These are phyloP conservation scores for Colletotrichum magnum DNA, from an alignment of 2,329 filamentous ascomycete genomes.

Conservation along the genomic window DNA sequence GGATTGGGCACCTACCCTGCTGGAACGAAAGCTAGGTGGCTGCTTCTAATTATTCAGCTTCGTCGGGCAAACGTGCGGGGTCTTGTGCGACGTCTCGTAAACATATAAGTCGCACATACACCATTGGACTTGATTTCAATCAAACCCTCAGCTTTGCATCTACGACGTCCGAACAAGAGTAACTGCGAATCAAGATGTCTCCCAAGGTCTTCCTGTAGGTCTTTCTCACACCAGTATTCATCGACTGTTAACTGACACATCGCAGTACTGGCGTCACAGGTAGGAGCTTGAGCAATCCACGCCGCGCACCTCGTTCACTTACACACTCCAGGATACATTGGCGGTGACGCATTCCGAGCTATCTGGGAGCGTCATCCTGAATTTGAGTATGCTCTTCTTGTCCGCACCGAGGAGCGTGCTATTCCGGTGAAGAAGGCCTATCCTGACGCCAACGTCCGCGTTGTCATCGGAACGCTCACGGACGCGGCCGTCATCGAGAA, in stretches of 20 bases:
- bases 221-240: background rate
- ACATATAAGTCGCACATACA: background rate
- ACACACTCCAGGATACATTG: conserved; percentile 61
- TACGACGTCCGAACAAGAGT: background rate
- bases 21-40: background rate
- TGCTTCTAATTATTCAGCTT: conserved; percentile 30
- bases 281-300: conserved; percentile 40
- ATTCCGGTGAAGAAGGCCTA: conserved; percentile 60
- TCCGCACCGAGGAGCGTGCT: conserved; percentile 62
- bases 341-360: conserved; percentile 63
- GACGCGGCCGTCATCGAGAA: conserved; percentile 62
- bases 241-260: background rate
- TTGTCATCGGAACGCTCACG: conserved; percentile 65
- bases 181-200: conserved; percentile 48
- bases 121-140: too few species aligned
- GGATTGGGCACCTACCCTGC: conserved; percentile 9
- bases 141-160: too few species aligned
- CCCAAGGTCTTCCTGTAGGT: conserved; percentile 59
- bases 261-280: conserved; percentile 62
- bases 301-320: background rate
- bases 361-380: conserved; percentile 61
- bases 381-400: conserved; percentile 60
- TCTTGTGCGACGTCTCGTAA: background rate
- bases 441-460: conserved; percentile 54
- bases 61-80: background rate